These are phyloP conservation scores for Paecilomyces formosus DNA, from an alignment of 2,329 filamentous ascomycete species.

Conservation along the genomic window DNA sequence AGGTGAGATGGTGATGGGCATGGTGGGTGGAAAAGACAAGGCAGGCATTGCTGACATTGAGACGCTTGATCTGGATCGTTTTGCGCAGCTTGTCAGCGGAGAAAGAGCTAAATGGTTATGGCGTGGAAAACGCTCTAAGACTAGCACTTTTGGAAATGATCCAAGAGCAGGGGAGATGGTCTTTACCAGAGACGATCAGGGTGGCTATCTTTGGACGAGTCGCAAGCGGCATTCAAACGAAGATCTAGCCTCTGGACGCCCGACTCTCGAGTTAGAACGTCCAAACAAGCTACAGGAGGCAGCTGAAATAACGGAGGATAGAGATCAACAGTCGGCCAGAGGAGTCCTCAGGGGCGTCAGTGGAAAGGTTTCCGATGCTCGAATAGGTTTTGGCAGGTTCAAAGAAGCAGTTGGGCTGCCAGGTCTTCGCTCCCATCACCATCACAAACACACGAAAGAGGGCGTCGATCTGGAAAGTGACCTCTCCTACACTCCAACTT, in stretches of 20 bases:
- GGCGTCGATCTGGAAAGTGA: slow-evolving; percentile 22
- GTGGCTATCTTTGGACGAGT: slow-evolving; percentile 39
- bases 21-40: slow-evolving; percentile 80
- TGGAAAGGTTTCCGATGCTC: slow-evolving; percentile 70
- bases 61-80: slow-evolving; percentile 79
- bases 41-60: slow-evolving; percentile 88
- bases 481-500: slow-evolving; percentile 16
- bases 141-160: slow-evolving; percentile 20
- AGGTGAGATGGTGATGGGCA: slow-evolving; percentile 91
- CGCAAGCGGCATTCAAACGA: slow-evolving; percentile 35
- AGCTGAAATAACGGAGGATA: slow-evolving; percentile 24
- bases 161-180: slow-evolving; percentile 33
- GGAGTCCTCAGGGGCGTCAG: slow-evolving; percentile 73
- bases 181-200: slow-evolving; percentile 39
- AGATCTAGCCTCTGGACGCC: slow-evolving; percentile 21
- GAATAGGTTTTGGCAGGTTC: slow-evolving; percentile 74
- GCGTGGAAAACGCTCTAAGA: slow-evolving; percentile 79
- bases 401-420: slow-evolving; percentile 68
- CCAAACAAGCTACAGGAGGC: slow-evolving; percentile 22
- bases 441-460: slow-evolving; percentile 30
- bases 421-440: slow-evolving; percentile 32
- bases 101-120: slow-evolving; percentile 90
- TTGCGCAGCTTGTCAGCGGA: slow-evolving; percentile 69
- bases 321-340: slow-evolving; percentile 47
- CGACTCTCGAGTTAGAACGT: slow-evolving; percentile 21